Base-by-base conservation (phyloP, 345 rosid species). In the Trapa bicornis region DNA sequence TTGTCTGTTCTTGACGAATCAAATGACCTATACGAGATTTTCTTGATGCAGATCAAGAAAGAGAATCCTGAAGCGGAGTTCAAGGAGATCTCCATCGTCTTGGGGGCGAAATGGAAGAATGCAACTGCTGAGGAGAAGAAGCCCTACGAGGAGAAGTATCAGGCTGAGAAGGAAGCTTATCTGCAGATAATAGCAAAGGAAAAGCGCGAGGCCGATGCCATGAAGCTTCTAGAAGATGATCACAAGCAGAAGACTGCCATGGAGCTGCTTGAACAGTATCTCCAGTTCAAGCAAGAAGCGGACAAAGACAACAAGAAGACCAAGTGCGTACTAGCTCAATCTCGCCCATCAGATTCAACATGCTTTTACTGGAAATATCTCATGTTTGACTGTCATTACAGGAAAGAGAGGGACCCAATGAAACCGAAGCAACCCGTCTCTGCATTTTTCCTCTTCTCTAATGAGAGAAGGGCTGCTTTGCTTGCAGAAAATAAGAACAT, bases 181-280 rank as follows among this genome's bases (percentile, higher is more conserved):
- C 78, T 90, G 76, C 90, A 78, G 73, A 82, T 82, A 17, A 61
- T 75, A 48, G 82, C 88, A 4, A 90, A 90, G 74, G 97, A 87
- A 77, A 90, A 84, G 72, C 87, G 94, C 1, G 98, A 93, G 76
- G 73, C 37, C 3, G 98, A 89, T 68, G 98, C 96, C 22, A 85
- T 92, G 96, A 89, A 84, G 85, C 96, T 92, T 37, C 70, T 89
- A 64, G 96, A 84, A 5, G 93, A 85, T 52, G 98, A 89, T 5
- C 89, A 92, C 53, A 92, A 85, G 75, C 96, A 92, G 75, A 92
- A 85, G 81, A 86, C 81, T 9, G 98, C 96, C 16, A 86, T 92
- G 98, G 96, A 87, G 29, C 74, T 92, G 81, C 96, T 89, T 72
- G 91, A 89, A 60, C 96, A 89, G 73, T 92, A 92, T 74, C 85